Evolutionary conservation across 2,329 filamentous ascomycete species (phyloP), one percentile per base, ranked within the genome.

Genomic region (Phaeosphaeriaceae sp.): DNA sequence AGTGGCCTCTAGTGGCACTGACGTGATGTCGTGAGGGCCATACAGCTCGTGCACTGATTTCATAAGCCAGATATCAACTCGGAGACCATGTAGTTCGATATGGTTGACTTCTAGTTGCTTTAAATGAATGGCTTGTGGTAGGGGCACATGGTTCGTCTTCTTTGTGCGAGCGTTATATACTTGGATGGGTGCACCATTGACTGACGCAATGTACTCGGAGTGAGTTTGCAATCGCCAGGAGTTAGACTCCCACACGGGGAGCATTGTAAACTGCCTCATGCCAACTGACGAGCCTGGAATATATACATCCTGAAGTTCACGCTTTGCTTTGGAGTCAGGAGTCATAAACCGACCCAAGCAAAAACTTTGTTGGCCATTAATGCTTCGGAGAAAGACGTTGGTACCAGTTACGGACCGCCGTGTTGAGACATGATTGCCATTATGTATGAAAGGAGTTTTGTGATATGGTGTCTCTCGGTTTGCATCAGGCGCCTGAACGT

Each of bases 31-130:
- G 13, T 12, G 16, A 46, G 42, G 13, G 9, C 17, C 4, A 26
- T 49, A 45, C 2, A 53, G 15, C 7, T 56, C 45, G 4, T 32
- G 42, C 4, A 53, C 49, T 4, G 46, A 40, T 28, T 54, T 54
- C 17, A 56, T 20, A 15, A 63, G 28, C 52, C 53, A 60, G 16
- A 61, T 48, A 7, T 60, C 38, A 12, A 61, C n/a, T 4, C 29
- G 34, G n/a, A 59, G 16, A 15, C 34, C 47, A 11, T 45, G 21
- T 20, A 61, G 18, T 2, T 8, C 28, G 20, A 52, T 9, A 2
- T 28, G 34, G 29, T 61, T 61, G 9, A 51, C 43, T 3, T 17
- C 6, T n/a, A 34, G 28, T 23, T 54, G 48, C 18, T 42, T 40
- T 12, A 61, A 45, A 30, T 56, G 43, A 2, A 56, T n/a, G 3